Conservation (phyloP, 2,329 filamentous ascomycete species). For the Pseudomassariella vexata region DNA sequence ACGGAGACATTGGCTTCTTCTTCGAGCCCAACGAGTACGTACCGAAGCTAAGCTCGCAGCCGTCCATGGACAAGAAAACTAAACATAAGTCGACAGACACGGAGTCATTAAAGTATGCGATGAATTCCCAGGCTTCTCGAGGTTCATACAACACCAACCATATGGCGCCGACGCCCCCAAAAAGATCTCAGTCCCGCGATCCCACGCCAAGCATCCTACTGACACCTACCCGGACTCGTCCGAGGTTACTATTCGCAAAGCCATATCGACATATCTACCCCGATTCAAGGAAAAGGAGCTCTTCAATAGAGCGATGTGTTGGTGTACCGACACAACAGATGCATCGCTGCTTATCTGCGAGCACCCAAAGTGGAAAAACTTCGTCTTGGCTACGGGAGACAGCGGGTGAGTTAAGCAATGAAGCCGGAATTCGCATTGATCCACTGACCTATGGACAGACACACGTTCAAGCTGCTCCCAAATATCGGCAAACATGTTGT, state of each 20-base stretch:
- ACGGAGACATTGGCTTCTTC: conserved; percentile 41
- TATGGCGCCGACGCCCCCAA: conserved; percentile 22
- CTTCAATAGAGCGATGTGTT: conserved; percentile 26
- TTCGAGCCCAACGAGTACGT: conserved; percentile 37
- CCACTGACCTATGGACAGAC: too few relatives aligned
- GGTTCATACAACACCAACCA: conserved; percentile 27
- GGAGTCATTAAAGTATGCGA: conserved; percentile 32
- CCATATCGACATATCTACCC: conserved; percentile 24
- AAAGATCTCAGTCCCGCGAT: conserved; percentile 26
- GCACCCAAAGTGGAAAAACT: conserved; percentile 35
- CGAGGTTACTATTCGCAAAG: conserved; percentile 21
- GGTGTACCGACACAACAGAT: conserved; percentile 29
- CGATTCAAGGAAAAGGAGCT: conserved; percentile 21
- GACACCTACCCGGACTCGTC: conserved; percentile 30
- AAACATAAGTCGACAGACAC: conserved; percentile 10
- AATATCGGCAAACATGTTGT: conserved; percentile 41
- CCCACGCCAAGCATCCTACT: conserved; percentile 28
- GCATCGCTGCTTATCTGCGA: conserved; percentile 27
- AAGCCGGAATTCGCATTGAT: too few relatives aligned
- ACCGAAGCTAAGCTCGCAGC: neutral
- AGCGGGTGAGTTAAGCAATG: conserved; percentile 30
- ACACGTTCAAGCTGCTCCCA: conserved; percentile 39
- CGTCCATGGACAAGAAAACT: conserved; percentile 1
- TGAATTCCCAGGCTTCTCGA: conserved; percentile 33
- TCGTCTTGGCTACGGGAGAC: conserved; percentile 39